phyloP scores from a whole-genome alignment of 768 basidiomycete species.

The Psilocybe subaeruginosa region DNA sequence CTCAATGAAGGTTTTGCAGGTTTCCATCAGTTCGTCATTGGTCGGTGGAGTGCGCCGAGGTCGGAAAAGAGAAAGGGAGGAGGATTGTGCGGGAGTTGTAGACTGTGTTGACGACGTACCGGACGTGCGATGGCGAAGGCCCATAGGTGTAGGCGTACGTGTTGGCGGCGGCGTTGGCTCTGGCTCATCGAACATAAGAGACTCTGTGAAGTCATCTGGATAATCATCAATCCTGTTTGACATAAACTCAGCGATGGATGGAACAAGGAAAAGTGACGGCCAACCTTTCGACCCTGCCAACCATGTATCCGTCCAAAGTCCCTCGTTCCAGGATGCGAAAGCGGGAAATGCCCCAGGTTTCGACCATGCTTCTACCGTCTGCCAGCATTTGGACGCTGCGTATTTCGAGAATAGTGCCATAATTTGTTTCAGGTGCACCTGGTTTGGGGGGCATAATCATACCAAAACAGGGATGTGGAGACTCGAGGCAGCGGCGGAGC shows the following conservation, averaged over 20 bases:
- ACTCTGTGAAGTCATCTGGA: constrained; percentile 39
- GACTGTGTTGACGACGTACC: background rate
- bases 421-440: constrained; percentile 52
- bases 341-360: constrained; percentile 63
- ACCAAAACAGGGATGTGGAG: constrained; percentile 78
- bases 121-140: background rate
- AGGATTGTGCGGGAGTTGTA: background rate
- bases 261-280: constrained; percentile 11
- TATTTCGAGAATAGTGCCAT: constrained; percentile 95
- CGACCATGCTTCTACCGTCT: constrained; percentile 89
- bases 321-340: constrained; percentile 89
- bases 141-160: constrained; percentile 9
- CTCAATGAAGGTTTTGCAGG: constrained; percentile 46
- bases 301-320: constrained; percentile 86
- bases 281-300: constrained; percentile 74
- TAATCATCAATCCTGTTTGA: constrained; percentile 36
- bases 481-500: constrained; percentile 93
- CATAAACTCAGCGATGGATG: constrained; percentile 2
- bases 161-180: constrained; percentile 3
- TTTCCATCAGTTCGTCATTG: constrained; percentile 56
- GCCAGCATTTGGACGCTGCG: constrained; percentile 82
- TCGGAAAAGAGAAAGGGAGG: too few species aligned
- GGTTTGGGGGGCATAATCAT: constrained; percentile 80
- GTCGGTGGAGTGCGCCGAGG: constrained; percentile 26
- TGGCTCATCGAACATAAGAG: constrained; percentile 12